These are phyloP conservation scores for Botrytis galanthina DNA, from an alignment of 2,329 filamentous ascomycete species.

Conservation along the genomic window DNA sequence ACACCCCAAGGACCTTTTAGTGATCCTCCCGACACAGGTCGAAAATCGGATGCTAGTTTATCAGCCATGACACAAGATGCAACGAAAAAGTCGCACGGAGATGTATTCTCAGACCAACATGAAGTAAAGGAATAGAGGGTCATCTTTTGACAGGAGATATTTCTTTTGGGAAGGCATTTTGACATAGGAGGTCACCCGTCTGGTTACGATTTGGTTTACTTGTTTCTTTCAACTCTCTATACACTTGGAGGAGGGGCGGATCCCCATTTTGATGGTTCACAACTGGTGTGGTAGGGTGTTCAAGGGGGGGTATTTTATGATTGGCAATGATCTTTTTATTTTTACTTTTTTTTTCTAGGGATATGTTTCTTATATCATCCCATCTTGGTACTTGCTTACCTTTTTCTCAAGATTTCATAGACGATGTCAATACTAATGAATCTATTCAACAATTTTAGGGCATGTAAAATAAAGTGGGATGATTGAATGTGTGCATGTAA, in stretches of 20 bases:
- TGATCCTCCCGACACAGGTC: constrained; percentile 47
- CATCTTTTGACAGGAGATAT: not conserved
- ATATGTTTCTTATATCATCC: not conserved
- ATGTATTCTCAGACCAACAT: constrained; percentile 60
- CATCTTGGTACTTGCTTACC: not conserved
- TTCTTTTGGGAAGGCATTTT: not conserved
- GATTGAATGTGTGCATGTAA: not conserved
- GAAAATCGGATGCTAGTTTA: constrained; percentile 48
- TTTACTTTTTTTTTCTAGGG: not conserved
- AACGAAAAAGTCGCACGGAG: constrained; percentile 38
- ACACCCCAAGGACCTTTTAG: constrained; percentile 59
- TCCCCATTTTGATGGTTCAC: constrained; percentile 12
- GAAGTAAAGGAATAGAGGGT: constrained; percentile 48
- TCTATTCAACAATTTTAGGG: not conserved
- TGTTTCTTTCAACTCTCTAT: not conserved
- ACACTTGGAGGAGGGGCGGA: not conserved
- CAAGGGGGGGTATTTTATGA: constrained; percentile 4
- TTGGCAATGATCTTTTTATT: constrained; percentile 11
- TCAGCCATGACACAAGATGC: constrained; percentile 56
- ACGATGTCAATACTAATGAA: not conserved
- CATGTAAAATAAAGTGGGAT: not conserved
- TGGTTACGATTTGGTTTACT: constrained; percentile 16
- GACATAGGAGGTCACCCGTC: constrained; percentile 2
- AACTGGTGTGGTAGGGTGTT: not conserved
- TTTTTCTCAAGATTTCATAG: not conserved